Conservation (phyloP, 2,329 filamentous ascomycete genomes). For the Metarhizium humberi region DNA sequence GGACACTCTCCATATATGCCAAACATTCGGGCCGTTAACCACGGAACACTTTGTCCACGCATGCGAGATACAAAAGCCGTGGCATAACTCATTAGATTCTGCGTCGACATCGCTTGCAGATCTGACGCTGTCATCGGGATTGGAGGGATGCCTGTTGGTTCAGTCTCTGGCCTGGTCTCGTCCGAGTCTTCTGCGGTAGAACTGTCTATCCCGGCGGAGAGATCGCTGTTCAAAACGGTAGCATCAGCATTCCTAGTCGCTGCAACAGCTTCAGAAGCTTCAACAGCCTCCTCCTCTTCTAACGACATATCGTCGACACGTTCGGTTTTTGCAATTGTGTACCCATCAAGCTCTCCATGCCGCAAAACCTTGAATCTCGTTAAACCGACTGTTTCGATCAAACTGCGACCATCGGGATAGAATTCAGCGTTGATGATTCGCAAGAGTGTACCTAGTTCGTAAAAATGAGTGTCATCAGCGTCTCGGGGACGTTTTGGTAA, state of each 20-base stretch:
- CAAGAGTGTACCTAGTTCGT: constrained; percentile 69
- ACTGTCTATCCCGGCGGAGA: neutral
- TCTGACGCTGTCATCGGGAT: constrained; percentile 1
- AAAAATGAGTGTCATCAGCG: constrained; percentile 37
- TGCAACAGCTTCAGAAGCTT: constrained; percentile 49
- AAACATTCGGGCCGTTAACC: constrained; percentile 65
- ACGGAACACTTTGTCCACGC: constrained; percentile 58
- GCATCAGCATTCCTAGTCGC: neutral
- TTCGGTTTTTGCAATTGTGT: constrained; percentile 66
- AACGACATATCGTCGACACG: constrained; percentile 74
- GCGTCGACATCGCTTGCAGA: constrained; percentile 52
- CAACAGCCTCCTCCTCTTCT: constrained; percentile 68
- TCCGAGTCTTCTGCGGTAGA: neutral
- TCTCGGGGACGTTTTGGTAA: constrained; percentile 49
- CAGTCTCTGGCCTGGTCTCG: neutral
- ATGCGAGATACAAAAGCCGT: constrained; percentile 61
- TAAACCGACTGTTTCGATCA: constrained; percentile 68
- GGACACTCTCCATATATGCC: constrained; percentile 71
- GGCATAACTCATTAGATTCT: constrained; percentile 56
- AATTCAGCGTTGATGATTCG: constrained; percentile 66
- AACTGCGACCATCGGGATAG: constrained; percentile 69
- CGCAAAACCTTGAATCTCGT: constrained; percentile 66
- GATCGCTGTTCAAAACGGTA: neutral
- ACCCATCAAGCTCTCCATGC: constrained; percentile 62
- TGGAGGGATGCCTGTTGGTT: neutral